phyloP scores from a whole-genome alignment of 1,139 yeast species.

The Blastobotrys arbuscula region DNA sequence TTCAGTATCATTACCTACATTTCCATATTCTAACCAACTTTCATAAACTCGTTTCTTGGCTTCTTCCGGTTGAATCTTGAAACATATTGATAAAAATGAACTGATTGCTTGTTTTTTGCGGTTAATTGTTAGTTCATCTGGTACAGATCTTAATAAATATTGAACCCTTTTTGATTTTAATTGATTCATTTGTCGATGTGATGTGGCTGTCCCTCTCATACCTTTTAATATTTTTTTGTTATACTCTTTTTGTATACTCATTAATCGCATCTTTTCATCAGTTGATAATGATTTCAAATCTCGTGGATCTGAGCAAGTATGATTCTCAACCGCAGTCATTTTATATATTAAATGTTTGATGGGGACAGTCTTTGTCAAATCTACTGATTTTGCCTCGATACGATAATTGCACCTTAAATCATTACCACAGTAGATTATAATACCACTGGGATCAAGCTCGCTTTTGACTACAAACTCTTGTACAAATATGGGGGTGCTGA shows the following conservation, averaged over 20 bases:
- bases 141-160: not conserved
- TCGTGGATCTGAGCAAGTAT: not conserved
- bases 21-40: not conserved
- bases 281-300: not conserved
- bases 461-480: too few relatives aligned
- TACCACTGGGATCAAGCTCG: too few relatives aligned
- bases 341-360: not conserved
- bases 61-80: not conserved
- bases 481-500: not conserved
- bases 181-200: not conserved
- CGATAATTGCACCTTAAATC: not conserved
- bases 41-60: not conserved
- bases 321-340: not conserved
- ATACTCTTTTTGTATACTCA: not conserved
- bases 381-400: not conserved
- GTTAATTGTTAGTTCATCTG: not conserved
- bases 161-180: conserved; percentile 1
- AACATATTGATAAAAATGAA: not conserved
- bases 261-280: not conserved
- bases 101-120: not conserved
- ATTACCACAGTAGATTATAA: not conserved
- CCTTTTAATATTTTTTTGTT: not conserved
- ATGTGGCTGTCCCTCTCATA: not conserved
- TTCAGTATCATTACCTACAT: conserved; percentile 3
- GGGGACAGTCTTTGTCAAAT: not conserved